phyloP scores from a whole-genome alignment of 257 asterid species.

The Gynochthodes officinalis region DNA sequence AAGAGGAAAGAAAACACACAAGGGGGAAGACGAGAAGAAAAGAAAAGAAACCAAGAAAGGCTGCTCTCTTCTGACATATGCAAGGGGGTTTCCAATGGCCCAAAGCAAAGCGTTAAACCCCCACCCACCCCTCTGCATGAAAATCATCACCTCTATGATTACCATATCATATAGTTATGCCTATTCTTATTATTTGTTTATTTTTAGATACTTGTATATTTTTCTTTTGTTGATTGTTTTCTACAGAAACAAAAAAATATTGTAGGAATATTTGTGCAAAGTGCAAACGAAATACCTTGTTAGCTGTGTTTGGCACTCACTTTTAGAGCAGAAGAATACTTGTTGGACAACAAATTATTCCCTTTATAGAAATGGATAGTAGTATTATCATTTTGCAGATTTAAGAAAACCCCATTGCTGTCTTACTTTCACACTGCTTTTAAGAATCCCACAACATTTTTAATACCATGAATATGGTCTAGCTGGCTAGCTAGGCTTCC shows the following conservation, averaged over 20 bases:
- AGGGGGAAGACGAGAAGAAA: constrained; percentile 19
- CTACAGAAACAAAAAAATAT: constrained; percentile 25
- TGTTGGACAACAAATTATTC: constrained; percentile 22
- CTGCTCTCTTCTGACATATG: constrained; percentile 49
- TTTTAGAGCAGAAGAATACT: constrained; percentile 25
- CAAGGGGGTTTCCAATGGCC: constrained; percentile 31
- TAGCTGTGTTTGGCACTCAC: constrained; percentile 26
- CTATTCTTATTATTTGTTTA: constrained; percentile 31
- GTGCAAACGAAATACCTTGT: constrained; percentile 29
- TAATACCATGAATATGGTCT: neutral
- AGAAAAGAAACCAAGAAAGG: constrained; percentile 39
- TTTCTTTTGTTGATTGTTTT: constrained; percentile 20
- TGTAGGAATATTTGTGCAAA: constrained; percentile 33
- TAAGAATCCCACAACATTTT: constrained; percentile 17
- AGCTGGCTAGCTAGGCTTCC: too few species aligned
- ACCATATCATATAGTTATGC: constrained; percentile 34
- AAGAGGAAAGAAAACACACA: constrained; percentile 20
- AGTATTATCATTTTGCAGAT: constrained; percentile 21
- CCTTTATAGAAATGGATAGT: constrained; percentile 30
- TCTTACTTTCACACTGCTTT: constrained; percentile 28
- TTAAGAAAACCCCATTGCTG: constrained; percentile 14
- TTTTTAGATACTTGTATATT: constrained; percentile 28
- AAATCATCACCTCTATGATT: constrained; percentile 78
- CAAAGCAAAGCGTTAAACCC: constrained; percentile 26
- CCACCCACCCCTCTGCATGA: constrained; percentile 46